A percentile compares a stretch with the other conserved stretches of the same genome.
phyloP scores from a whole-genome alignment of 257 asterid species.

The Sherardia arvensis region DNA sequence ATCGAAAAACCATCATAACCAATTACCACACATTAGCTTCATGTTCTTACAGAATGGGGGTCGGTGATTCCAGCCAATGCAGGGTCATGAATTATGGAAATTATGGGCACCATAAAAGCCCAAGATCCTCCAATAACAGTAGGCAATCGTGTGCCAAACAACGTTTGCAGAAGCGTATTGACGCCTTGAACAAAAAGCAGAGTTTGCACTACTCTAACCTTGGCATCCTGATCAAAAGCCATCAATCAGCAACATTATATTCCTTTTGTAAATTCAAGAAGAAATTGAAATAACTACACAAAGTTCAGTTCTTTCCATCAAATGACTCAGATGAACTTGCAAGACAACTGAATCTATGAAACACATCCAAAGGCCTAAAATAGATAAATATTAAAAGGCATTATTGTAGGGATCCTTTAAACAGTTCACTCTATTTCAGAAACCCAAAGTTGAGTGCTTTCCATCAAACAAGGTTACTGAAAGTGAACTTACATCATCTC shows the following conservation, averaged over 20 bases:
- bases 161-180: slow-evolving; percentile 76
- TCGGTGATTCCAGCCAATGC: slow-evolving; percentile 60
- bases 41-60: slow-evolving; percentile 50
- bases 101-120: slow-evolving; percentile 89
- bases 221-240: slow-evolving; percentile 52
- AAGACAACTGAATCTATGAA: not conserved
- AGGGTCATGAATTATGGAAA: slow-evolving; percentile 83
- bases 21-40: not conserved
- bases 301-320: not conserved
- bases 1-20: not conserved
- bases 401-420: not conserved
- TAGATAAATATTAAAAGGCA: too few relatives aligned
- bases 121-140: slow-evolving; percentile 94
- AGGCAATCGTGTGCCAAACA: slow-evolving; percentile 90
- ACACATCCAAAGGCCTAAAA: not conserved
- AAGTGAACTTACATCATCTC: slow-evolving; percentile 51
- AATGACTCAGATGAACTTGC: not conserved
- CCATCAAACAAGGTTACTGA: not conserved
- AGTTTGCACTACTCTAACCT: slow-evolving; percentile 88
- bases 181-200: slow-evolving; percentile 83
- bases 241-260: not conserved
- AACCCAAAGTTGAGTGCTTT: too few relatives aligned
- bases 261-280: not conserved
- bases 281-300: too few relatives aligned
- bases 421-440: too few relatives aligned